Conservation (phyloP, 2,329 filamentous ascomycete genomes). For the Helicocarpus griseus region DNA sequence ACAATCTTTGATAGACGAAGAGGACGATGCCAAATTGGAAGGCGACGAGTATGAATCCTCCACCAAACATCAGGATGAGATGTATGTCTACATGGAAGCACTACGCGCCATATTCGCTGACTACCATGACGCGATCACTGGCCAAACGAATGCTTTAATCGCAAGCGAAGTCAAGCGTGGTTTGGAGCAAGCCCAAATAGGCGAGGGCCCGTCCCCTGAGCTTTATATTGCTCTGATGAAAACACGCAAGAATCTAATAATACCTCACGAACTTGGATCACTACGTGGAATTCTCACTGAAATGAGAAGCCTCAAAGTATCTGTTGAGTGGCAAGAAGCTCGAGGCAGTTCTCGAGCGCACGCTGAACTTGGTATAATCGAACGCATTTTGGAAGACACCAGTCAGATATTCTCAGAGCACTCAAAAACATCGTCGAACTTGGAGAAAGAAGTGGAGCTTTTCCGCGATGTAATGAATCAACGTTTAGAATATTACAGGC, state of each 20-base stretch:
- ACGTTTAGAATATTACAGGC: slow-evolving; percentile 79
- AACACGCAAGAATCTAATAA: slow-evolving; percentile 35
- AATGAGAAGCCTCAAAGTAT: slow-evolving; percentile 53
- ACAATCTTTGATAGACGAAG: slow-evolving; percentile 71
- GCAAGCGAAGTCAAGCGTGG: slow-evolving; percentile 61
- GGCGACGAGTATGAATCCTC: slow-evolving; percentile 88
- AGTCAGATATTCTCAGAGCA: slow-evolving; percentile 45
- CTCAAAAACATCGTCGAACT: slow-evolving; percentile 38
- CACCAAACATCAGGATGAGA: slow-evolving; percentile 75
- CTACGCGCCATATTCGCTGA: slow-evolving; percentile 69
- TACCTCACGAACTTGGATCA: slow-evolving; percentile 46
- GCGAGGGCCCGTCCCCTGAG: slow-evolving; percentile 62
- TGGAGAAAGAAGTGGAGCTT: slow-evolving; percentile 59
- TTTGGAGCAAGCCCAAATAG: slow-evolving; percentile 49
- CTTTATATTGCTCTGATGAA: slow-evolving; percentile 43
- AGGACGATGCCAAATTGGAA: slow-evolving; percentile 62
- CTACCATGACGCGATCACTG: slow-evolving; percentile 65
- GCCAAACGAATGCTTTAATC: slow-evolving; percentile 64
- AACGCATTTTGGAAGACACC: slow-evolving; percentile 51
- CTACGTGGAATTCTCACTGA: slow-evolving; percentile 62
- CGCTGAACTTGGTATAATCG: slow-evolving; percentile 57
- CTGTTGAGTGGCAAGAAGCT: slow-evolving; percentile 49
- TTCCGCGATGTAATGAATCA: slow-evolving; percentile 75
- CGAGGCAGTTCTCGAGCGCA: slow-evolving; percentile 46
- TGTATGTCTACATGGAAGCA: slow-evolving; percentile 76